A percentile compares a stretch with the other conserved stretches of the same genome.
These are phyloP conservation scores for Phialophora tarda DNA, from an alignment of 2,329 filamentous ascomycete genomes.

Conservation along the genomic window DNA sequence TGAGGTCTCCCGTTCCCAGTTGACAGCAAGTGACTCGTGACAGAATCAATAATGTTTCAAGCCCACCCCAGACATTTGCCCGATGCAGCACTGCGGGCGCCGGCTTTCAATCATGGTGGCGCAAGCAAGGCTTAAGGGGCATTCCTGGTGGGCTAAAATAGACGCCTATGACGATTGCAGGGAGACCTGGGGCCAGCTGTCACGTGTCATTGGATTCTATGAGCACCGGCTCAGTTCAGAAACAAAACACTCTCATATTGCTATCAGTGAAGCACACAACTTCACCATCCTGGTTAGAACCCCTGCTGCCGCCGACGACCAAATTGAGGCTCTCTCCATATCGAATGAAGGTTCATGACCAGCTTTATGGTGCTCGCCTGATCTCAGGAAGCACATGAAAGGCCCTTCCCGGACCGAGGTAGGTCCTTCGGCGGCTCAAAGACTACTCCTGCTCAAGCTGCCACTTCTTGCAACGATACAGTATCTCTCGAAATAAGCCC, in stretches of 20 bases:
- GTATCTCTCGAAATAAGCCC: neutral
- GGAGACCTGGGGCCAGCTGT: neutral
- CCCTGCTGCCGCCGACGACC: too few relatives aligned
- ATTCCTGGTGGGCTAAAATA: slow-evolving; percentile 10
- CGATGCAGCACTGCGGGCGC: slow-evolving; percentile 18
- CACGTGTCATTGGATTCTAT: slow-evolving; percentile 3
- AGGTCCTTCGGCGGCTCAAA: slow-evolving; percentile 4
- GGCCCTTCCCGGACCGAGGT: slow-evolving; percentile 8
- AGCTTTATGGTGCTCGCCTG: neutral
- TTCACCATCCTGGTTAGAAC: neutral
- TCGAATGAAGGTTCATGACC: neutral
- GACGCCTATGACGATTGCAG: slow-evolving; percentile 3
- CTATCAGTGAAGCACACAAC: neutral
- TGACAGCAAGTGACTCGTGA: slow-evolving; percentile 9
- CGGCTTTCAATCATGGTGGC: slow-evolving; percentile 8
- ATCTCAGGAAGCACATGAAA: slow-evolving; percentile 11
- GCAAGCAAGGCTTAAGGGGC: slow-evolving; percentile 15
- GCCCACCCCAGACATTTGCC: slow-evolving; percentile 8
- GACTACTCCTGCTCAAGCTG: neutral
- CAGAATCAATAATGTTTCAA: slow-evolving; percentile 19
- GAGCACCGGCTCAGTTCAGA: neutral
- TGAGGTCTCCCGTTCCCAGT: neutral
- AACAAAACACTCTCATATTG: neutral
- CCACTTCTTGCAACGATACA: slow-evolving; percentile 2
- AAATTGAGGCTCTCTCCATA: neutral